phyloP scores from a whole-genome alignment of 768 basidiomycete species.

The Collybiopsis confluens region DNA sequence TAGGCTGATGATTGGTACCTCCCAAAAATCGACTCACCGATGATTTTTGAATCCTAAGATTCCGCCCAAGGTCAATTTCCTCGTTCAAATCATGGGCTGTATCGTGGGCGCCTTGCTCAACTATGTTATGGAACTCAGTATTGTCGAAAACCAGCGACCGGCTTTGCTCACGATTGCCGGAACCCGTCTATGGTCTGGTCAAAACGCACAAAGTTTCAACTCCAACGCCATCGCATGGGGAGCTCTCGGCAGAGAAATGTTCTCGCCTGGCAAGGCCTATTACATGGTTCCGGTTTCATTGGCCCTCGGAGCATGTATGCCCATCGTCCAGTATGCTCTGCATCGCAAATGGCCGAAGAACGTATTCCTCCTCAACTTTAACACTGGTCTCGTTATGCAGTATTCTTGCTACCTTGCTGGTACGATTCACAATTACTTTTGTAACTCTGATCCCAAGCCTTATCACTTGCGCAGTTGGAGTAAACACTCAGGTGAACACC shows the following conservation, averaged over 20 bases:
- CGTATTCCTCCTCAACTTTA: slow-evolving; percentile 12
- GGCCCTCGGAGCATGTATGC: slow-evolving; percentile 24
- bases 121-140: slow-evolving; percentile 4
- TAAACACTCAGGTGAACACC: slow-evolving; percentile 24
- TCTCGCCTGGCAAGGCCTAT: slow-evolving; percentile 18
- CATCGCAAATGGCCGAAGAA: slow-evolving; percentile 26
- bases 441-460: neutral
- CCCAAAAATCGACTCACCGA: neutral
- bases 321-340: slow-evolving; percentile 27
- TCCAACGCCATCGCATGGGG: slow-evolving; percentile 29
- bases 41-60: slow-evolving; percentile 17
- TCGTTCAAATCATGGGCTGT: slow-evolving; percentile 40
- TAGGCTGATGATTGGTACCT: neutral
- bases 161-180: slow-evolving; percentile 21
- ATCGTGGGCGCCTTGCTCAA: slow-evolving; percentile 11
- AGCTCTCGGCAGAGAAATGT: slow-evolving; percentile 28
- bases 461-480: slow-evolving; percentile 19
- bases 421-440: slow-evolving; percentile 16
- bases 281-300: slow-evolving; percentile 22
- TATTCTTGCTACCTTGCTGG: slow-evolving; percentile 6
- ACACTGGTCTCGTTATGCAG: slow-evolving; percentile 19
- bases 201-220: slow-evolving; percentile 25
- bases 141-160: neutral
- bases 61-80: slow-evolving; percentile 44
- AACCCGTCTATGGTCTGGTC: slow-evolving; percentile 28